phyloP scores from a whole-genome alignment of 257 asterid genomes.

The Ilex aquifolium region DNA sequence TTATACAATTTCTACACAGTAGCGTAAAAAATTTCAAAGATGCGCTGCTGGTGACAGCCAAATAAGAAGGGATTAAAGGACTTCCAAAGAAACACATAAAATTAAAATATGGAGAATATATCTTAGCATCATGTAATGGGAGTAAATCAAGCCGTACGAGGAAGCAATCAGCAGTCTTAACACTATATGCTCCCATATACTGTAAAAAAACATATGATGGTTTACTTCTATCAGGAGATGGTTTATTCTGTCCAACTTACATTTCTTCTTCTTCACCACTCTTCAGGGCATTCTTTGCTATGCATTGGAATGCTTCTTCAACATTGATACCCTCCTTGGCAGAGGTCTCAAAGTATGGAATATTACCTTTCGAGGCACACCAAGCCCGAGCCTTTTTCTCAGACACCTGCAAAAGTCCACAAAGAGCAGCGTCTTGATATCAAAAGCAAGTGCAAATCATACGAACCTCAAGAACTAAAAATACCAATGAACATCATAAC shows the following conservation, averaged over 20 bases:
- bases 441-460: too few relatives aligned
- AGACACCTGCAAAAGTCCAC: slow-evolving; percentile 51
- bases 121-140: background rate
- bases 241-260: slow-evolving; percentile 39
- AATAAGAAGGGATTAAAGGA: background rate
- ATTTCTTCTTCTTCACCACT: slow-evolving; percentile 94
- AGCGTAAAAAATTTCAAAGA: too few relatives aligned
- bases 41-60: too few relatives aligned
- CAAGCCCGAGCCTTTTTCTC: slow-evolving; percentile 99
- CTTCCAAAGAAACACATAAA: too few relatives aligned
- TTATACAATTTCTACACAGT: too few relatives aligned
- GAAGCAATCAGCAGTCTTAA: too few relatives aligned
- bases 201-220: too few relatives aligned
- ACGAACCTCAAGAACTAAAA: too few relatives aligned
- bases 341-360: slow-evolving; percentile 97
- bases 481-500: too few relatives aligned
- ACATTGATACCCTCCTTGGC: slow-evolving; percentile 95
- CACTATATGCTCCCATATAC: too few relatives aligned
- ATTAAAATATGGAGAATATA: background rate
- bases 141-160: too few relatives aligned
- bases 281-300: slow-evolving; percentile 85
- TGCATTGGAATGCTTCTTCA: slow-evolving; percentile 96
- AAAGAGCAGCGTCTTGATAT: background rate
- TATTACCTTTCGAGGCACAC: slow-evolving; percentile 96
- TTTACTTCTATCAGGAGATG: background rate